Evolutionary conservation across 768 basidiomycete species (phyloP).

Genomic region (Suillus fuscotomentosus): DNA sequence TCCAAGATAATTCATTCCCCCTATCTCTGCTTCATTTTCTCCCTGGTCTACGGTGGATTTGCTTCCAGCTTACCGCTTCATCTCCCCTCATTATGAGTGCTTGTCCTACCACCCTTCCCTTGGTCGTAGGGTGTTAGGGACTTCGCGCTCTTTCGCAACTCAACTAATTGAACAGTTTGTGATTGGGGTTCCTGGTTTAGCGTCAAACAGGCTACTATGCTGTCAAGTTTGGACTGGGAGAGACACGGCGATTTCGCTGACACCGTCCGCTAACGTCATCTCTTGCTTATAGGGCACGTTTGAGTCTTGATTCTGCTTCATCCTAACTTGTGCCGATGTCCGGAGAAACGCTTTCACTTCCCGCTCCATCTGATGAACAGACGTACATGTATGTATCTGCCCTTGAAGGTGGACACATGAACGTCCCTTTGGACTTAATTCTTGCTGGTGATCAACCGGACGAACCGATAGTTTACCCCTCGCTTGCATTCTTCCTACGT

Average conservation of each 20-base stretch:
- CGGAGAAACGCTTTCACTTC: conserved; percentile 25
- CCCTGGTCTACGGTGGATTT: background rate
- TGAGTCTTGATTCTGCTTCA: background rate
- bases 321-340: background rate
- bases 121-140: background rate
- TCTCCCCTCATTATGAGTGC: background rate
- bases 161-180: background rate
- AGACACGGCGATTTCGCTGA: no score
- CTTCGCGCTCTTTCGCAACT: background rate
- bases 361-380: conserved; percentile 41
- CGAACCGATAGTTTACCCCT: conserved; percentile 35
- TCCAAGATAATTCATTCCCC: background rate
- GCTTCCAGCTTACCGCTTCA: background rate
- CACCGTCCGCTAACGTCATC: background rate
- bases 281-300: background rate
- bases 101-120: background rate
- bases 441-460: conserved; percentile 27
- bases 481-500: conserved; percentile 50
- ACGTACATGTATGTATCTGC: conserved; percentile 55
- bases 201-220: background rate
- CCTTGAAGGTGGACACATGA: conserved; percentile 49
- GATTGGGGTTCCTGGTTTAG: background rate
- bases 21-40: background rate
- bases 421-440: conserved; percentile 33
- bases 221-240: background rate